A percentile compares a stretch with the other conserved stretches of the same genome.
phyloP scores from a whole-genome alignment of 345 rosid species.

The Linum trigynum region DNA sequence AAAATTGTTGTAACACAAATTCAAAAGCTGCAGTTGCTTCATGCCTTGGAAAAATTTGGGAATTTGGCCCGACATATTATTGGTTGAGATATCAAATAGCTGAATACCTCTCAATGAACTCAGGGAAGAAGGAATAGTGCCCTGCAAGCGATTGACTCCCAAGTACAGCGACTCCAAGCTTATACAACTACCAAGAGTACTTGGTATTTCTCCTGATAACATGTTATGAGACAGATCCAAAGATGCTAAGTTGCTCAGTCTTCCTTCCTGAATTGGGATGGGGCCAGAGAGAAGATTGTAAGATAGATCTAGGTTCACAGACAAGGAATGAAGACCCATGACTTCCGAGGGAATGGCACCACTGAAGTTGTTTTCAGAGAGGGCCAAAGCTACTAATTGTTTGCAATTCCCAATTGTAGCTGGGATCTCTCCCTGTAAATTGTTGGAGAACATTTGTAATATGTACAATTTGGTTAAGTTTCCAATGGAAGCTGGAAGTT shows the following conservation, averaged over 20 bases:
- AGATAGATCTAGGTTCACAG: background rate
- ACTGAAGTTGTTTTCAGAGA: constrained; percentile 6
- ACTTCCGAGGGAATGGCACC: constrained; percentile 13
- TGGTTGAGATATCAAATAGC: background rate
- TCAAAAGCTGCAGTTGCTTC: constrained; percentile 3
- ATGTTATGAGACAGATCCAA: constrained; percentile 13
- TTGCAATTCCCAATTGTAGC: constrained; percentile 7
- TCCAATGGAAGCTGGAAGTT: constrained; percentile 11
- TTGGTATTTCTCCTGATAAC: constrained; percentile 18
- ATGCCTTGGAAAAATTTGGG: constrained; percentile 3
- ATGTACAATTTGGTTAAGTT: constrained; percentile 2
- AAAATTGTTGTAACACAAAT: constrained; percentile 17
- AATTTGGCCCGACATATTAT: constrained; percentile 17
- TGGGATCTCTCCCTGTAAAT: constrained; percentile 18
- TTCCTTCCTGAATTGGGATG: constrained; percentile 1
- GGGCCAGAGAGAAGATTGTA: constrained; percentile 10
- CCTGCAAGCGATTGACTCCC: constrained; percentile 8
- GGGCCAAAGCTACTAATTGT: background rate
- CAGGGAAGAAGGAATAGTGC: too few relatives aligned
- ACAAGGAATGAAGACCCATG: background rate
- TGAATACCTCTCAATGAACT: constrained; percentile 7
- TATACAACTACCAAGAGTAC: constrained; percentile 9
- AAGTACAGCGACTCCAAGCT: constrained; percentile 6
- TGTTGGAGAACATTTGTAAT: constrained; percentile 1
- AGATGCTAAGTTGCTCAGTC: background rate